Evolutionary conservation across 768 basidiomycete genomes (phyloP).

Genomic region (Naganishia friedmannii): DNA sequence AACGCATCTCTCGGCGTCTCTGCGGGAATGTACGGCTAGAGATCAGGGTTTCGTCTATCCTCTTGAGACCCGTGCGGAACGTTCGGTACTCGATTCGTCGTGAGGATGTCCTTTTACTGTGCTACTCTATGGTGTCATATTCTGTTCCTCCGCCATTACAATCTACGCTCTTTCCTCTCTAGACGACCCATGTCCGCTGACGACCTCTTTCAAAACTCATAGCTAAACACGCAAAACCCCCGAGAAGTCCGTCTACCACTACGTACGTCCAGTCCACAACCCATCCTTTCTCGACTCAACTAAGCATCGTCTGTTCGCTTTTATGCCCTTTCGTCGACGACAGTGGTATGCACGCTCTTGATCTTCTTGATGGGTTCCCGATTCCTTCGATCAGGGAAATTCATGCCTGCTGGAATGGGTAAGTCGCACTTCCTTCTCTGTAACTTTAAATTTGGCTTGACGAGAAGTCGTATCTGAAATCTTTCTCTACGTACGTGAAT

Average conservation of each 20-base stretch:
- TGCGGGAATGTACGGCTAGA: too few species aligned
- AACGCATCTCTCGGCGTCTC: too few species aligned
- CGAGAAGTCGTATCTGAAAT: neutral
- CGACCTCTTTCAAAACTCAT: neutral
- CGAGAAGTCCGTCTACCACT: slow-evolving; percentile 29
- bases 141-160: too few species aligned
- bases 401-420: slow-evolving; percentile 40
- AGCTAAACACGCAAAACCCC: slow-evolving; percentile 32
- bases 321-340: neutral
- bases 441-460: neutral
- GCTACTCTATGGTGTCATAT: too few species aligned
- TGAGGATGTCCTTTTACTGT: too few species aligned
- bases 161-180: neutral
- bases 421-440: neutral
- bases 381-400: slow-evolving; percentile 29
- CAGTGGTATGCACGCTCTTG: slow-evolving; percentile 31
- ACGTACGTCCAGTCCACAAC: slow-evolving; percentile 23
- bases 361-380: slow-evolving; percentile 35
- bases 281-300: too few species aligned
- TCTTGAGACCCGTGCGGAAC: too few species aligned
- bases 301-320: too few species aligned
- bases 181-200: neutral
- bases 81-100: too few species aligned
- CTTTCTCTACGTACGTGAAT: neutral
- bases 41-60: too few species aligned